Percentiles rank a stretch among this genome's conserved stretches.
These are phyloP conservation scores for Penicillium flavigenum DNA, from an alignment of 495 filamentous ascomycete genomes.

Conservation along the genomic window DNA sequence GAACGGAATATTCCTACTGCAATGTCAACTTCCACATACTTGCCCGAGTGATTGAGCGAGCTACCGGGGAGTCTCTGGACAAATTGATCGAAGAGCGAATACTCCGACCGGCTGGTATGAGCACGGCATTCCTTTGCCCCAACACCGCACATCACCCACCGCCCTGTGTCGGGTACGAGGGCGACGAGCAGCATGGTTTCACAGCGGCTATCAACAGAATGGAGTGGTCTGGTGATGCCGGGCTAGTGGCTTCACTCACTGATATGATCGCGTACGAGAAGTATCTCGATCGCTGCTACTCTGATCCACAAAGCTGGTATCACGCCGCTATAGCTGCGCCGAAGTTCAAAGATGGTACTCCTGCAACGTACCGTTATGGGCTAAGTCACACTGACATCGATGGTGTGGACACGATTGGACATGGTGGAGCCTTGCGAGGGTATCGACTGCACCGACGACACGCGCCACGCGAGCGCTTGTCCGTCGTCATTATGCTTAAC, in stretches of 20 bases:
- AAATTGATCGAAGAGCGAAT: conserved; percentile 29
- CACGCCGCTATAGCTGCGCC: conserved; percentile 15
- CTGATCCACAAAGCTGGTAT: conserved; percentile 31
- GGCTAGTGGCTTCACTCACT: conserved; percentile 33
- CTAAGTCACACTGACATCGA: conserved; percentile 17
- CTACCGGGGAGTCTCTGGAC: conserved; percentile 25
- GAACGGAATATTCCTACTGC: conserved; percentile 34
- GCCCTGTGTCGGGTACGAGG: conserved; percentile 38
- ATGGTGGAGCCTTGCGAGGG: conserved; percentile 36
- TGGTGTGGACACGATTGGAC: conserved; percentile 25
- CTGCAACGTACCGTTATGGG: conserved; percentile 30
- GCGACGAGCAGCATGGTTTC: conserved; percentile 25
- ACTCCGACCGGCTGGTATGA: conserved; percentile 32
- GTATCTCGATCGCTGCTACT: conserved; percentile 23
- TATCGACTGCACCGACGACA: conserved; percentile 33
- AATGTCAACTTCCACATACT: conserved; percentile 37
- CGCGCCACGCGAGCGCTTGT: conserved; percentile 26
- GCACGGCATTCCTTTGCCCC: conserved; percentile 30
- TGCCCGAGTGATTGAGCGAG: conserved; percentile 30
- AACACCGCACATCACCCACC: conserved; percentile 29
- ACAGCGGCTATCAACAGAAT: conserved; percentile 27
- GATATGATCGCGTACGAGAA: conserved; percentile 41
- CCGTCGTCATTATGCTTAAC: conserved; percentile 34
- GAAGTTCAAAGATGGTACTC: conserved; percentile 24
- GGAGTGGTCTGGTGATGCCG: conserved; percentile 40